Percentiles rank a stretch among this genome's conserved stretches.
These are phyloP conservation scores for Fragosphaeria purpurea DNA, from an alignment of 2,329 filamentous ascomycete genomes.

Conservation along the genomic window DNA sequence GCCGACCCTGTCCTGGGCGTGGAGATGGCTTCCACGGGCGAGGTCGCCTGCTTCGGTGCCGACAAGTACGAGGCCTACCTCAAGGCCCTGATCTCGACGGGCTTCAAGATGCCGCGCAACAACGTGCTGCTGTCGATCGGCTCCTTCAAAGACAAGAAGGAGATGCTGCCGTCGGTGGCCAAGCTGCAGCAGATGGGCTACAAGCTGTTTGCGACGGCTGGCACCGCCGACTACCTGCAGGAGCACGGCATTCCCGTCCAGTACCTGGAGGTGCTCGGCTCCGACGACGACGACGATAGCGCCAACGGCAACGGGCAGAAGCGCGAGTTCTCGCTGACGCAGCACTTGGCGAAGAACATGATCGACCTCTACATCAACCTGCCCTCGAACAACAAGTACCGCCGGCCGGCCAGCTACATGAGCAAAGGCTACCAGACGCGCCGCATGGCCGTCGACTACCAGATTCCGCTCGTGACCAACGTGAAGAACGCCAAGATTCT, in stretches of 20 bases:
- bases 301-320: conserved; percentile 45
- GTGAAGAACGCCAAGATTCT: conserved; percentile 99
- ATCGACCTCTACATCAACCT: conserved; percentile 99
- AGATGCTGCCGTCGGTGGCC: conserved; percentile 87
- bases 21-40: conserved; percentile 97
- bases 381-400: conserved; percentile 96
- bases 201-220: conserved; percentile 91
- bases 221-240: conserved; percentile 92
- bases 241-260: conserved; percentile 88
- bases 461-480: conserved; percentile 93
- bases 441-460: conserved; percentile 95
- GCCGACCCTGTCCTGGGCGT: conserved; percentile 95
- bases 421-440: conserved; percentile 94
- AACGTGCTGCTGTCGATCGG: conserved; percentile 94
- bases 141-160: conserved; percentile 94
- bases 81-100: conserved; percentile 89
- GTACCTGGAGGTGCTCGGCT: conserved; percentile 78
- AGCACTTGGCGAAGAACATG: conserved; percentile 93
- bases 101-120: conserved; percentile 91
- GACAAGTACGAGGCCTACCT: conserved; percentile 98
- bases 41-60: conserved; percentile 90
- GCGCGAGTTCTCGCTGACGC: conserved; percentile 91
- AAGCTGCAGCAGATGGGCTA: conserved; percentile 86
- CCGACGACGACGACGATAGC: conserved; percentile 48
- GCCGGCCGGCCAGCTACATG: conserved; percentile 95